Evolutionary conservation across 1,284 basidiomycete species (phyloP), one percentile per base, ranked within the genome.

Genomic region (Tilletia indica): DNA sequence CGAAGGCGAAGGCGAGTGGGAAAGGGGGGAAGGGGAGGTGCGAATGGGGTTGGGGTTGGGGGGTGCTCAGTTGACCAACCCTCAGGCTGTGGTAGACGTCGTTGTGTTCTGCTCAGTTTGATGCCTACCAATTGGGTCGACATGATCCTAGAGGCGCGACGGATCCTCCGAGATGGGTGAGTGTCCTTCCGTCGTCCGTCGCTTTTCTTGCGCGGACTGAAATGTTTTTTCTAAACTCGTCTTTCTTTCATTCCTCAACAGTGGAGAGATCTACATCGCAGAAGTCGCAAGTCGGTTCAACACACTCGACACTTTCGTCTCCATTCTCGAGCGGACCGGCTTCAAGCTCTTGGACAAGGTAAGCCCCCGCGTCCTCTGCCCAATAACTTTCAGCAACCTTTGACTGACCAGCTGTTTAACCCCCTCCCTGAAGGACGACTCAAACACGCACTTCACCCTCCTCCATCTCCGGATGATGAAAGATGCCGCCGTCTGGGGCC

Each of bases 101-200:
- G 94, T 90, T 0, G 91, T 99, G 38, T 99, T 94, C 83, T 93
- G 94, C 56, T 99, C 73, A 96, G 93, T 80, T 87, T 99, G 73
- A 99, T 99, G 97, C 93, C 93, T 48, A 93, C 91, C 11, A 97
- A 99, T 84, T 99, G 97, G 97, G 89, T 93, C 16, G 89, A 88
- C 34, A 94, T 93, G 83, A 88, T 98, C 48, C 87, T 91, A 42
- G 96, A 99, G 85, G 92, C 92, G 2, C 92, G 92, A 88, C 87
- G 97, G 72, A 89, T 99, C 42, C 86, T 99, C 54, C 91, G 90
- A 82, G 85, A 87, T 14, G 89, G 89, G 94, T 95, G 80, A 82
- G 91, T 87, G 31, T 64, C 21, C 36, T 49, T 12, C 63, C 5
- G 63, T 36, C 4, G n/a, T n/a, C 25, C 25, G 25, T 31, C 25